These are phyloP conservation scores for Sesbania bispinosa DNA, from an alignment of 306 rosid genomes.

Conservation along the genomic window DNA sequence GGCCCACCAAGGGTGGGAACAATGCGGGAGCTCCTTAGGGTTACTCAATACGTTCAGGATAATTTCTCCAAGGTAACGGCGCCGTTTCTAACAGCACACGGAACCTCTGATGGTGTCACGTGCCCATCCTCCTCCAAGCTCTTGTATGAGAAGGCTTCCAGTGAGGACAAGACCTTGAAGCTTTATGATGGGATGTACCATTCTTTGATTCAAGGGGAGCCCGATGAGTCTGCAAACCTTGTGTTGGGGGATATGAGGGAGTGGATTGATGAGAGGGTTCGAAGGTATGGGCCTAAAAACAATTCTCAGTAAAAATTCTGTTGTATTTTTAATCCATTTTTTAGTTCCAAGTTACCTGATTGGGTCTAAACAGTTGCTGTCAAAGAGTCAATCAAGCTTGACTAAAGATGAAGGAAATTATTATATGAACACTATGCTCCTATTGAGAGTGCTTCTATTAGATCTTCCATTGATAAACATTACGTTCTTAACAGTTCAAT, in stretches of 20 bases:
- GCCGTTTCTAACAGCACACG: constrained; percentile 83
- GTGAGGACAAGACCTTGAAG: constrained; percentile 81
- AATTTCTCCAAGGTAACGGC: constrained; percentile 62
- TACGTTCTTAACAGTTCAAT: neutral
- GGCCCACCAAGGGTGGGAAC: constrained; percentile 95
- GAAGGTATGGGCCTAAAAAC: constrained; percentile 42
- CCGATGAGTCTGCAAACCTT: constrained; percentile 63
- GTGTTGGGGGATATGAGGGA: constrained; percentile 82
- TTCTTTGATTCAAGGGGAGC: constrained; percentile 87
- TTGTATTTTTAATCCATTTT: too few species aligned
- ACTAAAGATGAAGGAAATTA: neutral
- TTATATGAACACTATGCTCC: neutral
- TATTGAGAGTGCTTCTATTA: neutral
- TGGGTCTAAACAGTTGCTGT: neutral
- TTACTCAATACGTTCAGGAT: constrained; percentile 79
- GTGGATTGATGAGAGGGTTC: constrained; percentile 76
- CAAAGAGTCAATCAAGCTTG: neutral
- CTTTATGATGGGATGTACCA: constrained; percentile 93
- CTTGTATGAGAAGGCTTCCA: constrained; percentile 70
- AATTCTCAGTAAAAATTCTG: neutral
- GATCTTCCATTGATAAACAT: neutral
- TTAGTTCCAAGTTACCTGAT: neutral
- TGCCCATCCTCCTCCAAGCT: constrained; percentile 80
- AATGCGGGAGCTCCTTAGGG: constrained; percentile 84
- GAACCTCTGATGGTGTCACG: constrained; percentile 79